Evolutionary conservation across 2,329 filamentous ascomycete genomes (phyloP), one percentile per base, ranked within the genome.

Genomic region (Calonectria honghensis): DNA sequence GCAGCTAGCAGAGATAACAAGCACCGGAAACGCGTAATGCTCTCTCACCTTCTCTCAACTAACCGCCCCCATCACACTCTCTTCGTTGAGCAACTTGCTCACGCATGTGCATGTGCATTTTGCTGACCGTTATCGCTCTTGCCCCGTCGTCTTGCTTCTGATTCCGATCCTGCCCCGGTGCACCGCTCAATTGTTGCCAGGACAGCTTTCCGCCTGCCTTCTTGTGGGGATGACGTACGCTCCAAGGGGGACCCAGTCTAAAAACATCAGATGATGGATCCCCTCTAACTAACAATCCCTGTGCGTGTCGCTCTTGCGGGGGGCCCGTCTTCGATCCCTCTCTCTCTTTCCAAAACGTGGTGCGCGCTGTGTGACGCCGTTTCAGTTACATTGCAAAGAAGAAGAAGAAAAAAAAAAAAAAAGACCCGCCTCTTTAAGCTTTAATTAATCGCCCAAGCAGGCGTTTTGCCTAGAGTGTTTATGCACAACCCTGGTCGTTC

Each of bases 251-350:
- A 41, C 35, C 57, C 57, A 35, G n/a, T n/a, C 4, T 1, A 11
- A 48, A 48, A 29, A 63, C 57, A 63, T 63, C 57, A 41, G 57
- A 63, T 41, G 57, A 63, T 63, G 35, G 57, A 27, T 61, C 35
- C 35, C 35, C n/a, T n/a, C 16, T 45, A 24, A 24, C 24, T 10
- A 9, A 24, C 13, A 16, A 61, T 29, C 57, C 57, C 32, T 61
- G 35, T 16, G 24, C 24, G 57, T 41, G 57, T 61, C 57, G 39
- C 16, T 24, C 32, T 24, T 59, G 54, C 32, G 54, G 54, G 32
- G 54, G 16, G 37, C 6, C 45, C n/a, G 45, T 48, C 45, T 48
- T 48, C 45, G 45, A 48, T 48, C 57, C 39, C 31, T 27, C n/a
- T 27, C 4, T 5, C 24, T 16, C 52, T 7, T 31, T 9, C 24